Evolutionary conservation across 768 basidiomycete species (phyloP), one percentile per base, ranked within the genome.

Genomic region (Paxillus ammoniavirescens): DNA sequence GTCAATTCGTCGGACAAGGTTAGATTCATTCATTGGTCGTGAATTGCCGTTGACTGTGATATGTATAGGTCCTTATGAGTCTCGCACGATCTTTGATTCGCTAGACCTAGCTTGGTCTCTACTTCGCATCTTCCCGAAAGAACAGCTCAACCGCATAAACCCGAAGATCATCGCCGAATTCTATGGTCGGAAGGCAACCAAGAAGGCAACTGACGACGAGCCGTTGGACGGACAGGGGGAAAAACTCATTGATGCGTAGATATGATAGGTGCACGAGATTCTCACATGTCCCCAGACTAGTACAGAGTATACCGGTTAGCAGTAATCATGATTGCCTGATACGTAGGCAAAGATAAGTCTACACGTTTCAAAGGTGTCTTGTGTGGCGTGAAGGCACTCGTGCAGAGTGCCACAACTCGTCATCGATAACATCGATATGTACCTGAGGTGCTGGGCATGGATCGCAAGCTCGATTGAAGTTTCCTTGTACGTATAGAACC

Each of bases 61-160:
- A 50, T 53, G 23, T 48, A 35, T 65, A 95, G 93, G 93, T 52
- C 81, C 91, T 28, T 96, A 96, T 72, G 97, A 98, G 74, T 87
- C 94, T 45, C 86, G 97, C 54, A 92, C 91, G 48, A 89, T 99
- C 74, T 97, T 97, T 69, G 96, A 99, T 64, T 95, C 93, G 47
- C 82, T 99, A 42, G 97, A 99, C 74, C 80, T 98, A 51, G 97
- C 94, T 18, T 99, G 97, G 97, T 88, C 89, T 21, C 74, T 99
- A 49, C 80, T 99, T 61, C 89, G 97, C 61, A 96, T 96, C 69
- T 99, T 98, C 91, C 97, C 97, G 56, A 94, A 95, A 73, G 96
- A 98, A 75, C 91, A 93, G 72, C 82, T 98, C 61, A 98, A 98
- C 78, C 91, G 95, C 65, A 95, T 98, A 78, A 93, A 86, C 69